Evolutionary conservation across 208 protist genomes (phyloP).

Genomic region (Acanthamoeba castellanii): DNA sequence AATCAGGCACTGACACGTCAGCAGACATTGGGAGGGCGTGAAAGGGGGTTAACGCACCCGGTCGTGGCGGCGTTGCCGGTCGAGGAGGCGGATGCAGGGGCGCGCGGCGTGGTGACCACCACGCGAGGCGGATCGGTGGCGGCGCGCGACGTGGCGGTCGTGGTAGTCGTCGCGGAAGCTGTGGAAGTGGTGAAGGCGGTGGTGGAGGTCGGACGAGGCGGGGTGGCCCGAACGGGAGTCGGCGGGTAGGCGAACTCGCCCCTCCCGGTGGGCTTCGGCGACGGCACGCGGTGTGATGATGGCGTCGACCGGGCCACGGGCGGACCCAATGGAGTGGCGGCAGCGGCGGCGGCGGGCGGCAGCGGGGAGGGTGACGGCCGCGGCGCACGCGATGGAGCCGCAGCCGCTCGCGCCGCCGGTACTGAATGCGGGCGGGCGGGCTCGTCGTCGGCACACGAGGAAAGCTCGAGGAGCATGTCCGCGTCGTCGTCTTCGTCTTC

Average conservation of each 20-base stretch:
- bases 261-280: no score
- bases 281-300: neutral
- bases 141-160: neutral
- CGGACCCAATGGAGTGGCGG: neutral
- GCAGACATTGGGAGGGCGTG: no score
- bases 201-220: neutral
- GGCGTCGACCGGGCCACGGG: neutral
- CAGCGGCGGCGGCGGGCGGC: neutral
- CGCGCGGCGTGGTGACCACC: neutral
- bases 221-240: neutral
- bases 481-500: neutral
- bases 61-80: no score
- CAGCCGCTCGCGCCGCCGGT: no score
- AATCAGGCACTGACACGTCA: neutral
- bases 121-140: neutral
- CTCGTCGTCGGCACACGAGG: neutral
- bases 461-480: conserved; percentile 17
- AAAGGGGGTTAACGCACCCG: no score
- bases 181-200: no score
- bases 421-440: neutral
- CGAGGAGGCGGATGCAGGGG: no score
- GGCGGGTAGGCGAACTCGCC: conserved; percentile 7
- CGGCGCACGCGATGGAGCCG: no score
- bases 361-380: neutral
- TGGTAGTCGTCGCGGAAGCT: neutral